Evolutionary conservation across 2,329 filamentous ascomycete species (phyloP).

Genomic region (Fusarium sororula): DNA sequence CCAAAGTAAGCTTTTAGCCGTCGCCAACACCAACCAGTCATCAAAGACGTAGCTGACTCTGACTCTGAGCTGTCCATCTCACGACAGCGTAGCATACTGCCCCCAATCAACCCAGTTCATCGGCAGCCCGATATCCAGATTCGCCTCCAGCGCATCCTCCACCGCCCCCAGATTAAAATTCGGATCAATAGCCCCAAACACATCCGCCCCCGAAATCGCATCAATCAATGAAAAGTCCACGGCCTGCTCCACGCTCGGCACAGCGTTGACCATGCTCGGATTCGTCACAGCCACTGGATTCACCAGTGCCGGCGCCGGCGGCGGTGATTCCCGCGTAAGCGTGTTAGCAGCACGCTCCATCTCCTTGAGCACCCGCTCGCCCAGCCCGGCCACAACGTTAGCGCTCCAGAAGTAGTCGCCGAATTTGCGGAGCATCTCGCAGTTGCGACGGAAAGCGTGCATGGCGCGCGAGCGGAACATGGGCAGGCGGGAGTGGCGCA

Average conservation of each 20-base stretch:
- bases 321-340: conserved; percentile 50
- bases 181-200: conserved; percentile 65
- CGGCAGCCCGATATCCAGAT: conserved; percentile 62
- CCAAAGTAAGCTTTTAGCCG: neutral
- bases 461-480: conserved; percentile 67
- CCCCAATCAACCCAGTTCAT: conserved; percentile 61
- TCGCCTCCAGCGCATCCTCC: conserved; percentile 63
- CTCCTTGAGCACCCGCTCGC: conserved; percentile 63
- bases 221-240: conserved; percentile 56
- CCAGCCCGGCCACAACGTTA: conserved; percentile 62
- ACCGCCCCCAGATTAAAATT: conserved; percentile 63
- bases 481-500: conserved; percentile 67
- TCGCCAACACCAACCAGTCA: neutral
- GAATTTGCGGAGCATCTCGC: conserved; percentile 61
- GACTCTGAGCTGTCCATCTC: neutral
- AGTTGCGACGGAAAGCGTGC: conserved; percentile 63
- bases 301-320: conserved; percentile 11
- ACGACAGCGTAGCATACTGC: conserved; percentile 46
- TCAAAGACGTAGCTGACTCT: conserved; percentile 3
- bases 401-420: conserved; percentile 68
- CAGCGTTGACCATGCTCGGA: conserved; percentile 40
- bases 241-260: conserved; percentile 45
- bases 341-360: conserved; percentile 64
- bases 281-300: conserved; percentile 30
- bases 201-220: conserved; percentile 58